Conservation (phyloP, 169 alveolate genomes). For the Eimeria sp. region DNA sequence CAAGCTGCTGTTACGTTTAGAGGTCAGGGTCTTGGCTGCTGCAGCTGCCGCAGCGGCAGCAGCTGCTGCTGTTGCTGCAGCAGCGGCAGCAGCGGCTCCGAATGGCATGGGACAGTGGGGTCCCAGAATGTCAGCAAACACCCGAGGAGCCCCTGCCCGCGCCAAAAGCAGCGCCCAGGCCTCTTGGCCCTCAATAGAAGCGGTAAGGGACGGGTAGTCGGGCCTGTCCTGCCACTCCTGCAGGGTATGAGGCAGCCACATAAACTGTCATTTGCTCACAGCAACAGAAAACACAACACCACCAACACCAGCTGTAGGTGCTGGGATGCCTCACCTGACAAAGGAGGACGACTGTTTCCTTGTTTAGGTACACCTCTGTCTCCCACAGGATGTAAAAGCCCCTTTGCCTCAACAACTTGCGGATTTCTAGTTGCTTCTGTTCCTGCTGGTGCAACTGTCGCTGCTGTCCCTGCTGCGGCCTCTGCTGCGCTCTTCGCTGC, state of each 20-base stretch:
- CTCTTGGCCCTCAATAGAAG: conserved; percentile 39
- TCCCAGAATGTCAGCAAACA: conserved; percentile 37
- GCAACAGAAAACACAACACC: not conserved
- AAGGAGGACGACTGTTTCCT: conserved; percentile 12
- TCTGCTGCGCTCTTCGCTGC: not conserved
- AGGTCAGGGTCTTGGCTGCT: conserved; percentile 4
- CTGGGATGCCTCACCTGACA: conserved; percentile 27
- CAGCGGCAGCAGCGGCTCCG: conserved; percentile 69
- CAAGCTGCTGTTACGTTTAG: not conserved
- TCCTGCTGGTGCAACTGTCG: conserved; percentile 18
- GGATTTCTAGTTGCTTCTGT: conserved; percentile 42
- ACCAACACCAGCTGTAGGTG: not conserved
- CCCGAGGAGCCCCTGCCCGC: conserved; percentile 61
- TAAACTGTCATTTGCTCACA: not conserved
- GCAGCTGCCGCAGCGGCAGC: conserved; percentile 63
- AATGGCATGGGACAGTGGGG: conserved; percentile 62
- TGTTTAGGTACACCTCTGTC: not conserved
- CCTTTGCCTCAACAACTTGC: conserved; percentile 15
- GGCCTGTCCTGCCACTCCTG: conserved; percentile 76
- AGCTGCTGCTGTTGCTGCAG: conserved; percentile 57
- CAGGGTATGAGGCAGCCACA: conserved; percentile 16
- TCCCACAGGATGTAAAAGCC: conserved; percentile 55
- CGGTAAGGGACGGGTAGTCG: not conserved
- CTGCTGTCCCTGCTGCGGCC: conserved; percentile 50
- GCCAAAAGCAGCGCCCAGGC: conserved; percentile 40